phyloP scores from a whole-genome alignment of 2,329 filamentous ascomycete species.

The Thelonectria discophora region DNA sequence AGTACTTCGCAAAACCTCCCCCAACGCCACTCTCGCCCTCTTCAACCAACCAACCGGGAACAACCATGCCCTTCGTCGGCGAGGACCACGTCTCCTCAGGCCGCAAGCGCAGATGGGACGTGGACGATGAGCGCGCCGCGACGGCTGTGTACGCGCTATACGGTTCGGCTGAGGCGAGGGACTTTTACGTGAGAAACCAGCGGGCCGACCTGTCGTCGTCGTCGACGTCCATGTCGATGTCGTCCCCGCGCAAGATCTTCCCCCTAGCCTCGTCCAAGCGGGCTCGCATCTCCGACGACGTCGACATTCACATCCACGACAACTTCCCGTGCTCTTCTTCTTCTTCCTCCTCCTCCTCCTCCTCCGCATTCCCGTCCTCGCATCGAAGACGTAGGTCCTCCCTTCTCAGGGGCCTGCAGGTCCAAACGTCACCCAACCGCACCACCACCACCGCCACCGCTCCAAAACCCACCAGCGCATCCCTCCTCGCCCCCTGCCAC shows the following conservation, averaged over 20 bases:
- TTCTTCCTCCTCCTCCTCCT: slow-evolving; percentile 14
- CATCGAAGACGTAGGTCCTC: slow-evolving; percentile 42
- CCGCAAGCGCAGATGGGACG: slow-evolving; percentile 48
- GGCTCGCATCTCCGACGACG: slow-evolving; percentile 40
- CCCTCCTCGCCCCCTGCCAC: slow-evolving; percentile 66
- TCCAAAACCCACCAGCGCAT: slow-evolving; percentile 24
- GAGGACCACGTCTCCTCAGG: slow-evolving; percentile 46
- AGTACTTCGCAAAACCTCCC: background rate
- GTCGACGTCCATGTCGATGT: no score
- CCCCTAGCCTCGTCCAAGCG: slow-evolving; percentile 43
- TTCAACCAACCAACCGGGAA: slow-evolving; percentile 1
- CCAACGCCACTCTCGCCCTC: no score
- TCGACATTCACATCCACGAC: slow-evolving; percentile 31
- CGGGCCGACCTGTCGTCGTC: slow-evolving; percentile 28
- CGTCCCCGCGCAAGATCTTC: slow-evolving; percentile 43
- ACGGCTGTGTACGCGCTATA: slow-evolving; percentile 37
- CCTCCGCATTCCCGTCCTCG: slow-evolving; percentile 11
- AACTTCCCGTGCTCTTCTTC: slow-evolving; percentile 17
- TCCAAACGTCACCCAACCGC: slow-evolving; percentile 26
- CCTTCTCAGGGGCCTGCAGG: slow-evolving; percentile 37
- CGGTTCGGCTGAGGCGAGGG: slow-evolving; percentile 37
- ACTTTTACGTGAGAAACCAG: slow-evolving; percentile 42
- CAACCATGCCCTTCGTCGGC: slow-evolving; percentile 49
- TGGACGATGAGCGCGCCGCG: slow-evolving; percentile 36
- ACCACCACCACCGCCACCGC: no score